Evolutionary conservation across 2,329 filamentous ascomycete species (phyloP), one percentile per base, ranked within the genome.

Genomic region (Aspergillus sojae): DNA sequence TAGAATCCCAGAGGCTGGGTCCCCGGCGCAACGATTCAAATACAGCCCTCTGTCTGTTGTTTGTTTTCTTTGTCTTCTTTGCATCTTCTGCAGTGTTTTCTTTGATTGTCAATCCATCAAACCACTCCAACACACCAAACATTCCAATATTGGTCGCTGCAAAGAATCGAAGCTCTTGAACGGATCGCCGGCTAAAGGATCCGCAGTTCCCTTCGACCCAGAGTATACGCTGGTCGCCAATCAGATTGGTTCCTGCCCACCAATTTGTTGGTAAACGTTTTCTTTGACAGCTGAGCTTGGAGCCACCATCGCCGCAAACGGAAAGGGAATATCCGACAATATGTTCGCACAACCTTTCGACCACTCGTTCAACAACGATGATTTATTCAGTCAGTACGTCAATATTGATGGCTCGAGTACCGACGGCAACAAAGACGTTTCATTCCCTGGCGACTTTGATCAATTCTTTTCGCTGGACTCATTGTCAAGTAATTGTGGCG

Each of bases 371-470:
- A 84, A 41, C 39, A 41, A 41, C 39, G 39, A 85, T 77, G 84
- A 85, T 74, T 81, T 89, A 76, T 89, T 90, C 80, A 85, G 88
- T 71, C 83, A 88, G 74, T 88, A 86, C 73, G 81, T 88, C 75
- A 83, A 87, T 68, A 83, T 85, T 76, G 86, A 87, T 64, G 79
- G 83, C 61, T 81, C 83, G 68, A 81, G 80, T 60, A 80, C 79
- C 69, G 79, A 82, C 65, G 77, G 77, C 65, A 76, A 81, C 67
- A 81, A 82, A 75, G 82, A 84, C 67, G 79, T 80, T 65, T 78
- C 80, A 70, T 80, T 80, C 70, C 79, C 81, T 61, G 77, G 83
- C 70, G 80, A 84, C 65, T 77, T 84, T 67, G 79, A 82, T 68
- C 80, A 84, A 72, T 78, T 85, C 74, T 83, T 86, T 81, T 74